Base-by-base conservation (phyloP, 257 asterid species). In the Paulownia fortunei region DNA sequence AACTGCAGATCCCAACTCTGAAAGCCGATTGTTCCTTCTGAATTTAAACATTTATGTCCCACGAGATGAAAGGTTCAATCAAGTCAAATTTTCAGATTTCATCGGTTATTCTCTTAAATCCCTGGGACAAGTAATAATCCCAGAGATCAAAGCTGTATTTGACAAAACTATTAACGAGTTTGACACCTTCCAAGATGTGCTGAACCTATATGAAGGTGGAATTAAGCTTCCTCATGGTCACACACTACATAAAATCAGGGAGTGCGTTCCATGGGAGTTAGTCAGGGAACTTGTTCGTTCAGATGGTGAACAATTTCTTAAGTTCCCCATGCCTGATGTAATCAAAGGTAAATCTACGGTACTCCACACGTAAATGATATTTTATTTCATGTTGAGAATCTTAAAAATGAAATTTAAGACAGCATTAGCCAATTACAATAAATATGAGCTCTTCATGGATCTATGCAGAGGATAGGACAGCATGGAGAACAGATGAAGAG, bases 401-500 rank as follows among this genome's bases (percentile, higher is more conserved):
- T 60, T 63, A 34, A 32, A 49, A 18, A 23, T 36, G 34, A 42
- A 27, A 58, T n/a, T 2, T 44, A 8, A 34, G 51, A 51, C 55
- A 72, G n/a, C n/a, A n/a, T 65, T 30, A 26, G 76, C 12, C 6
- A n/a, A 23, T 72, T 66, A 32, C 24, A 71, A 54, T 52, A 24
- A 44, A 46, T 41, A 39, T 61, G 64, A 36, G n/a, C 49, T 34
- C 16, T 54, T 26, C 3, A 51, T 27, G 77, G 56, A 59, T 54
- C 7, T 15, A 15, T 79, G 76, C 90, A 95, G 99, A 74, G 87
- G 92, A 91, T 82, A 86, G 54, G 82, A 81, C 96, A 30, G 97
- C 97, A 1, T 95, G 99, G 99, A 93, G 99, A 83, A 89, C 98
- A 1, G 99, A 95, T 73, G 93, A 88, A 82, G 99, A 95, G 81